Percentiles rank a stretch among this genome's conserved stretches.
Conservation (phyloP, 106 monocot species). For the Apostasia ramifera region DNA sequence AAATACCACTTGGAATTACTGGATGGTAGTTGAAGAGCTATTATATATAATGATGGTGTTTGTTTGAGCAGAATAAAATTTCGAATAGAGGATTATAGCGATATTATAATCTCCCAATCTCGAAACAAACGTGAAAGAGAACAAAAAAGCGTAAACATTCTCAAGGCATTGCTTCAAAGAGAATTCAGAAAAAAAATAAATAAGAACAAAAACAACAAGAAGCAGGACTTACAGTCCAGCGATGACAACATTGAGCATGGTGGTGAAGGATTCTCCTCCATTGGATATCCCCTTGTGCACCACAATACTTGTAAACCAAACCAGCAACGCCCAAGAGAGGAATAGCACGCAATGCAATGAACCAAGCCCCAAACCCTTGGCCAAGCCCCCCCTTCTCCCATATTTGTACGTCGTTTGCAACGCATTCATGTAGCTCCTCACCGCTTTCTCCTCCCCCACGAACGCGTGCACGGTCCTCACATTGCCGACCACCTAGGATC, state of each 20-base stretch:
- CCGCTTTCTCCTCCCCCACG: conserved; percentile 91
- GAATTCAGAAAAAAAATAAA: not conserved
- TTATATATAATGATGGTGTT: too few species aligned
- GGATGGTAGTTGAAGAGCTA: too few species aligned
- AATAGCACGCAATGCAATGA: conserved; percentile 84
- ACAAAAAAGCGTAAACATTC: too few species aligned
- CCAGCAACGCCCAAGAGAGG: conserved; percentile 88
- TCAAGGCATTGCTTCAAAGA: not conserved
- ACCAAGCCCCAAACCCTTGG: conserved; percentile 87
- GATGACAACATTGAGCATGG: conserved; percentile 99
- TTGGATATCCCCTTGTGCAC: conserved; percentile 82
- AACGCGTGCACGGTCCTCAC: conserved; percentile 93
- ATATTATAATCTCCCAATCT: too few species aligned
- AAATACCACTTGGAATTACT: too few species aligned
- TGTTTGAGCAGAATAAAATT: too few species aligned
- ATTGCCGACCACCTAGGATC: conserved; percentile 66
- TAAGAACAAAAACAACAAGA: not conserved
- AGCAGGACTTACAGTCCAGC: conserved; percentile 65
- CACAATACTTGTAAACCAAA: conserved; percentile 87
- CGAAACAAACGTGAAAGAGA: too few species aligned
- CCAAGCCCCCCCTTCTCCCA: conserved; percentile 78
- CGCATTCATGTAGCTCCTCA: conserved; percentile 45
- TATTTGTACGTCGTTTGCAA: conserved; percentile 70
- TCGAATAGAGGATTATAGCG: too few species aligned
- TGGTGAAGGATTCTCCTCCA: conserved; percentile 95